phyloP scores from a whole-genome alignment of 2,329 filamentous ascomycete species.

The Pyrenophora teres region DNA sequence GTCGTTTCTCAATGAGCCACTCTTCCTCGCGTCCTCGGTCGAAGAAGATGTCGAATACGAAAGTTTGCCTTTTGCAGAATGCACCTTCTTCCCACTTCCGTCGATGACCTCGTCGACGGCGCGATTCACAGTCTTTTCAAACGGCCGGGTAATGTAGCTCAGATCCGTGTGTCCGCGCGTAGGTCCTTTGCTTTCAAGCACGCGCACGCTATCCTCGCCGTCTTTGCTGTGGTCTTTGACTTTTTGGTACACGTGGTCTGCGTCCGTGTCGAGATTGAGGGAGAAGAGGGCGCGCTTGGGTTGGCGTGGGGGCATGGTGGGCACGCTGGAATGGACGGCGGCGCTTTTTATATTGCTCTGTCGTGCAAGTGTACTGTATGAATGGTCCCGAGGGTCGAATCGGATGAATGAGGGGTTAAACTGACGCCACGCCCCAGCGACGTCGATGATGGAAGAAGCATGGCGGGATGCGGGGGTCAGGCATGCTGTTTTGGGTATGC shows the following conservation, averaged over 20 bases:
- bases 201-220: conserved; percentile 39
- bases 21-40: conserved; percentile 1
- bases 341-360: conserved; percentile 14
- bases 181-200: conserved; percentile 44
- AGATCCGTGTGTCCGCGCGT: conserved; percentile 35
- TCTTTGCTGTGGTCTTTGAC: conserved; percentile 44
- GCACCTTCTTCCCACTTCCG: conserved; percentile 30
- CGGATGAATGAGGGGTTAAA: conserved; percentile 27
- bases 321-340: conserved; percentile 1
- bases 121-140: conserved; percentile 40
- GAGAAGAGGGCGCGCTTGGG: conserved; percentile 45
- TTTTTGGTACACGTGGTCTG: conserved; percentile 46
- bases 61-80: conserved; percentile 30
- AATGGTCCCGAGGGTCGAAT: neutral
- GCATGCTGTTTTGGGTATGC: conserved; percentile 32
- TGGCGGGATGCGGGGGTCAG: conserved; percentile 22
- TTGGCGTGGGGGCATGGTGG: conserved; percentile 11
- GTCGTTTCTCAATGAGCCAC: conserved; percentile 5
- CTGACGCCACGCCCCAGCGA: conserved; percentile 1
- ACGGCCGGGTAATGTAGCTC: conserved; percentile 46
- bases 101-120: conserved; percentile 40
- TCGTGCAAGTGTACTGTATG: neutral
- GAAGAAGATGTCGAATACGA: conserved; percentile 18
- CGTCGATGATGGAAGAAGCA: conserved; percentile 8
- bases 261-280: conserved; percentile 48